These are phyloP conservation scores for Fagopyrum homotropicum DNA, from an alignment of 148 eudicot species.

Conservation along the genomic window DNA sequence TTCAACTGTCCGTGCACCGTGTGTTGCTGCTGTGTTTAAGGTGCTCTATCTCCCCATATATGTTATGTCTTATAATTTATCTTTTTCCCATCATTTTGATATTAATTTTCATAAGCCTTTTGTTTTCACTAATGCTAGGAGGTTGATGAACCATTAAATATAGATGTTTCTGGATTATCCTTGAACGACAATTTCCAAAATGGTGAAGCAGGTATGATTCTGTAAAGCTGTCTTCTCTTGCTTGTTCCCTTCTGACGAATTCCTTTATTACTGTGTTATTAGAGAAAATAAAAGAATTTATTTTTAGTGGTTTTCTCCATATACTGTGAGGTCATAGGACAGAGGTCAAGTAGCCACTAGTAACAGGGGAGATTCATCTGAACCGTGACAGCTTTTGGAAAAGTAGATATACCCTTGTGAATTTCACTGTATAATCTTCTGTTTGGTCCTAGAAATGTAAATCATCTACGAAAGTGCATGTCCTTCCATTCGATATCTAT, in stretches of 20 bases:
- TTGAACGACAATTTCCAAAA: conserved; percentile 34
- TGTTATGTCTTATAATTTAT: not conserved
- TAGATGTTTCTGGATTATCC: conserved; percentile 76
- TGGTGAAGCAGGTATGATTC: conserved; percentile 14
- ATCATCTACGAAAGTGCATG: not conserved
- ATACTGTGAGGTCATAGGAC: not conserved
- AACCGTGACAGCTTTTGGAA: no score
- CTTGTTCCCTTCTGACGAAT: not conserved
- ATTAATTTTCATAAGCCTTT: not conserved
- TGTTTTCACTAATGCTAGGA: conserved; percentile 41
- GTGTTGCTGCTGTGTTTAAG: conserved; percentile 86
- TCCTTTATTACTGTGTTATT: not conserved
- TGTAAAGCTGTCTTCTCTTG: not conserved
- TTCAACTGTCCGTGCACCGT: conserved; percentile 77
- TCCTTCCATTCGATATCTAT: not conserved
- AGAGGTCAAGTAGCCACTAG: not conserved
- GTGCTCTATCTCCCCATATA: conserved; percentile 23
- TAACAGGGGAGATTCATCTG: not conserved
- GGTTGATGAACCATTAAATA: conserved; percentile 80
- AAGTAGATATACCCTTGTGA: not conserved
- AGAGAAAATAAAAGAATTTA: not conserved
- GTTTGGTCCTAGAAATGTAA: not conserved
- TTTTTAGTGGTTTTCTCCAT: not conserved
- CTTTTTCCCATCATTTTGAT: not conserved
- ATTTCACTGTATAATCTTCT: not conserved